A percentile compares a stretch with the other conserved stretches of the same genome.
Evolutionary conservation across 176 grass and related monocot genomes (phyloP).

Genomic region (Luzula sylvatica): DNA sequence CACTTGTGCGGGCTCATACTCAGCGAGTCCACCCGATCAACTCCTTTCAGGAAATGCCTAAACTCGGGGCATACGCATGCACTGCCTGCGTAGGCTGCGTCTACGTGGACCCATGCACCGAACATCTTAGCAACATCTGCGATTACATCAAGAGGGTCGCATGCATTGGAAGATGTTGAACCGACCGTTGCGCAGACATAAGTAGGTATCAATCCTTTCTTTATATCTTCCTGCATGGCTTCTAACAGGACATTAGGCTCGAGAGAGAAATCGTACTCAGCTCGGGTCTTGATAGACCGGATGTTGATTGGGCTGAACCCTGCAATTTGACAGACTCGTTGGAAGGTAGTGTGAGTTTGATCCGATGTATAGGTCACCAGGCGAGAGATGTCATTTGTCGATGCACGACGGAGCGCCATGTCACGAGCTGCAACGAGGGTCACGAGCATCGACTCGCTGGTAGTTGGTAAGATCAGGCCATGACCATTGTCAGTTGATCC

Average conservation of each 20-base stretch:
- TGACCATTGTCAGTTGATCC: slow-evolving; percentile 31
- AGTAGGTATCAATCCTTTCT: slow-evolving; percentile 30
- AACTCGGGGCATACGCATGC: slow-evolving; percentile 53
- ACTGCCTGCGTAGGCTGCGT: slow-evolving; percentile 40
- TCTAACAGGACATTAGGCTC: slow-evolving; percentile 5
- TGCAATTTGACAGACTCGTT: slow-evolving; percentile 34
- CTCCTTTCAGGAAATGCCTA: slow-evolving; percentile 18
- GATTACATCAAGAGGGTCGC: slow-evolving; percentile 27
- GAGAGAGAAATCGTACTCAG: slow-evolving; percentile 24
- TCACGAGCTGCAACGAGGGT: slow-evolving; percentile 40
- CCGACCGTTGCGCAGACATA: slow-evolving; percentile 52
- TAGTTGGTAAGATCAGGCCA: slow-evolving; percentile 40
- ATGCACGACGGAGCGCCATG: slow-evolving; percentile 25
- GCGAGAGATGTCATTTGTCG: slow-evolving; percentile 8
- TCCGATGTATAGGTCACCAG: slow-evolving; percentile 58
- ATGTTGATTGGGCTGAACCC: slow-evolving; percentile 34
- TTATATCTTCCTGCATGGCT: slow-evolving; percentile 33
- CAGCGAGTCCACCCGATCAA: slow-evolving; percentile 36
- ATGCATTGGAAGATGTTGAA: slow-evolving; percentile 36
- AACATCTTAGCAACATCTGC: slow-evolving; percentile 11
- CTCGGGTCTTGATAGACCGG: slow-evolving; percentile 32
- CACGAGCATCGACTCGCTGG: slow-evolving; percentile 49
- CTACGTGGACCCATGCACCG: slow-evolving; percentile 42
- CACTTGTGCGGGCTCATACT: slow-evolving; percentile 48
- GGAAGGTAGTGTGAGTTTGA: slow-evolving; percentile 48